phyloP scores from a whole-genome alignment of 2,329 filamentous ascomycete genomes.

The Sclerotinia nivalis region DNA sequence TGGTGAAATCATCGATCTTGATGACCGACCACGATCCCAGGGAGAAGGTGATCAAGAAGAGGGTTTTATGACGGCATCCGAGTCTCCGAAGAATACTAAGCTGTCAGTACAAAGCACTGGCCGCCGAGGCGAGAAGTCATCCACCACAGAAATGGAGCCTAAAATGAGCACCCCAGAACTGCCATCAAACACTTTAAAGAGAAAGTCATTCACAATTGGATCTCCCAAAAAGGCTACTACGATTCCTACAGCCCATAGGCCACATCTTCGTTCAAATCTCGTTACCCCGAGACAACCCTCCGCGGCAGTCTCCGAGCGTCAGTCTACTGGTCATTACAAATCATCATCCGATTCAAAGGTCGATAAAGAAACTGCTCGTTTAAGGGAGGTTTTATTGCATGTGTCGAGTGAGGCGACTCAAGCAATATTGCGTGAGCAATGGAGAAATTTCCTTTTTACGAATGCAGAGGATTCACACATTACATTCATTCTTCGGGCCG shows the following conservation, averaged over 20 bases:
- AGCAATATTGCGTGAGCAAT: slow-evolving; percentile 31
- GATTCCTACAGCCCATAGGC: background rate
- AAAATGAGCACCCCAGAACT: background rate
- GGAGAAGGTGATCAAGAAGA: background rate
- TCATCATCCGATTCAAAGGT: background rate
- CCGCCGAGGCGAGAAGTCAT: background rate
- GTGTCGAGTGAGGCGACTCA: slow-evolving; percentile 33
- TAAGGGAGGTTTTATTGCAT: slow-evolving; percentile 31
- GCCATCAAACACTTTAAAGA: background rate
- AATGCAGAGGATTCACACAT: slow-evolving; percentile 33
- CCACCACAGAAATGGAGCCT: background rate
- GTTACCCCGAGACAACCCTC: background rate
- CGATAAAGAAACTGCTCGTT: slow-evolving; percentile 30
- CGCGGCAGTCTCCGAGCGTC: background rate
- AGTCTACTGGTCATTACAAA: background rate
- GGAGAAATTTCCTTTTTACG: slow-evolving; percentile 34
- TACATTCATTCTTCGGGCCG: slow-evolving; percentile 35
- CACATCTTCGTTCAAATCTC: background rate
- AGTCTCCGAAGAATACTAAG: background rate
- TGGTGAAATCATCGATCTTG: background rate
- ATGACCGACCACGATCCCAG: too few species aligned
- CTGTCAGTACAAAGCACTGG: background rate
- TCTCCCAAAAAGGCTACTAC: background rate
- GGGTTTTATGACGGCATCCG: too few species aligned
- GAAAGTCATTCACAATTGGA: slow-evolving; percentile 1